phyloP scores from a whole-genome alignment of 805 yeast species.

The Candida namnaoensis region DNA sequence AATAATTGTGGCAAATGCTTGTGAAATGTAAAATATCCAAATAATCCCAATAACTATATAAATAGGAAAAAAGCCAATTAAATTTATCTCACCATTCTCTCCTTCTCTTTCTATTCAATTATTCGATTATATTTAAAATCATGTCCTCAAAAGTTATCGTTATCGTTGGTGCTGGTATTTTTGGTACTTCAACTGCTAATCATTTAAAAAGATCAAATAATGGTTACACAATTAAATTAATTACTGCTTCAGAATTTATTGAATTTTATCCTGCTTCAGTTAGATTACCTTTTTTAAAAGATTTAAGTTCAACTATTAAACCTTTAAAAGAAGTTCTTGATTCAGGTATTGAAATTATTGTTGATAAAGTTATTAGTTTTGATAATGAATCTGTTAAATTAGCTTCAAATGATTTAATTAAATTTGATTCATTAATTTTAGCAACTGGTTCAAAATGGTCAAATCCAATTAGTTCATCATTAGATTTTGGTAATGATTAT shows the following conservation, averaged over 20 bases:
- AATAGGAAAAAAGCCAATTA: too few relatives aligned
- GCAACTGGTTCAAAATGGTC: conserved; percentile 23
- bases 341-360: conserved; percentile 9
- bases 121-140: too few relatives aligned
- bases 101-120: too few relatives aligned
- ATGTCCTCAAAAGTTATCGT: neutral
- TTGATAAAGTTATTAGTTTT: conserved; percentile 5
- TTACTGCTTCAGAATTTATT: conserved; percentile 5
- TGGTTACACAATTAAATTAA: conserved; percentile 2
- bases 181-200: conserved; percentile 9
- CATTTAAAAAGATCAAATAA: conserved; percentile 1
- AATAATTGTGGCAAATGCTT: too few relatives aligned
- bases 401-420: conserved; percentile 1
- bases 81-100: too few relatives aligned
- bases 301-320: conserved; percentile 1
- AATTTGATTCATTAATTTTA: conserved; percentile 18
- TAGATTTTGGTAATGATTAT: conserved; percentile 8
- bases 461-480: conserved; percentile 15
- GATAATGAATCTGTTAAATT: conserved; percentile 9
- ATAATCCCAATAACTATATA: too few relatives aligned
- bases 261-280: conserved; percentile 5
- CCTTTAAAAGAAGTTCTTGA: conserved; percentile 9
- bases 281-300: conserved; percentile 5
- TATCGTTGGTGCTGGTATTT: conserved; percentile 8
- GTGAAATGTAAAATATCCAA: too few relatives aligned